phyloP scores from a whole-genome alignment of 441 rosid species.

The Jatropha podagrica region DNA sequence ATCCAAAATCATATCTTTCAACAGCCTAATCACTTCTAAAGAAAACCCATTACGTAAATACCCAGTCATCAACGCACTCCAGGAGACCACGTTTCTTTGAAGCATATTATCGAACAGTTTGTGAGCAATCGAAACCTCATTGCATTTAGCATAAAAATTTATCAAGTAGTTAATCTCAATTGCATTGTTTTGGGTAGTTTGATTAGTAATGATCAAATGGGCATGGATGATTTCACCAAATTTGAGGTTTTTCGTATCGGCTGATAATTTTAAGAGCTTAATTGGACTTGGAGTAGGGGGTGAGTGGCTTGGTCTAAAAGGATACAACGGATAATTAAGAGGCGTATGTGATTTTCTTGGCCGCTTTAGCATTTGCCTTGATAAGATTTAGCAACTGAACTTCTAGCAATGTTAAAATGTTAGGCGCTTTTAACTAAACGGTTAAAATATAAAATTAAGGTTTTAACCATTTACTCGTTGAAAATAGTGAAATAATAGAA shows the following conservation, averaged over 20 bases:
- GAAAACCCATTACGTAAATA: conserved; percentile 50
- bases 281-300: conserved; percentile 24
- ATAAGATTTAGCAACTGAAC: not conserved
- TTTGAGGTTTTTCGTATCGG: conserved; percentile 44
- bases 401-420: too few relatives aligned
- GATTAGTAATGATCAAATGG: conserved; percentile 41
- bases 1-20: conserved; percentile 47
- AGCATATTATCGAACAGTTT: conserved; percentile 60
- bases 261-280: conserved; percentile 53
- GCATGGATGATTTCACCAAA: conserved; percentile 57
- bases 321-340: not conserved
- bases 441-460: too few relatives aligned
- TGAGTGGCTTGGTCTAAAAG: not conserved
- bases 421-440: too few relatives aligned
- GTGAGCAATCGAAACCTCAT: conserved; percentile 43
- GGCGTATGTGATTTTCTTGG: conserved; percentile 1
- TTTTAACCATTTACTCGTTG: too few relatives aligned
- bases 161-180: conserved; percentile 46
- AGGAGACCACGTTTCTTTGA: conserved; percentile 63
- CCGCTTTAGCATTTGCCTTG: conserved; percentile 6
- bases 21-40: conserved; percentile 51
- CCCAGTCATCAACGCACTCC: conserved; percentile 70
- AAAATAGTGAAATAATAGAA: too few relatives aligned
- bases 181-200: conserved; percentile 17
- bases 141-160: conserved; percentile 52